These are phyloP conservation scores for Russula virescens DNA, from an alignment of 768 basidiomycete species.

Conservation along the genomic window DNA sequence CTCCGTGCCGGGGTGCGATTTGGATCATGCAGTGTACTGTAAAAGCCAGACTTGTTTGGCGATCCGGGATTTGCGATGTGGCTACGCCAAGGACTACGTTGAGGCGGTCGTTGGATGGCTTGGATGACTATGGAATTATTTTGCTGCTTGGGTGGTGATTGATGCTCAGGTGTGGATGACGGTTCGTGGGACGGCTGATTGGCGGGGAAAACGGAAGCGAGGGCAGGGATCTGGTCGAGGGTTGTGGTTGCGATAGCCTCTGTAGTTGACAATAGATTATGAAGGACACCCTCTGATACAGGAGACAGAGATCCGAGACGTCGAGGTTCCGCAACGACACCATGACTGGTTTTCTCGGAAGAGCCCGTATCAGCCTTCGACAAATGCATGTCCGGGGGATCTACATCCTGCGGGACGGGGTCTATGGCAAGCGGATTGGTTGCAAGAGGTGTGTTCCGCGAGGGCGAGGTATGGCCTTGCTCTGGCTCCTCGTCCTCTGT, in stretches of 20 bases:
- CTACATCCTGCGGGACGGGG: neutral
- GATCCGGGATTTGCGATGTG: slow-evolving; percentile 12
- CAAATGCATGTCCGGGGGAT: neutral
- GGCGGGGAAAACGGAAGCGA: neutral
- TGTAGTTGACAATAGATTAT: slow-evolving; percentile 7
- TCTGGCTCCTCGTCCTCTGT: neutral
- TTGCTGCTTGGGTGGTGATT: slow-evolving; percentile 3
- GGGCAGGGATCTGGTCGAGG: slow-evolving; percentile 4
- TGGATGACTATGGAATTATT: neutral
- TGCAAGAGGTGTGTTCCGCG: neutral
- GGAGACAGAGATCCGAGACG: slow-evolving; percentile 54
- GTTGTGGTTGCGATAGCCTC: neutral
- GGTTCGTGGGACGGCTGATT: neutral
- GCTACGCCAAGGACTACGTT: slow-evolving; percentile 22
- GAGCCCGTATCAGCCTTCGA: neutral
- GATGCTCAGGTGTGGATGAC: slow-evolving; percentile 16
- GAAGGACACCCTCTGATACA: slow-evolving; percentile 41
- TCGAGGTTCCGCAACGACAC: neutral
- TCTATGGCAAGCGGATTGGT: neutral
- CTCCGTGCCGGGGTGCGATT: slow-evolving; percentile 23
- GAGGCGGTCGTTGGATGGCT: slow-evolving; percentile 20
- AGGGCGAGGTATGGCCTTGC: neutral
- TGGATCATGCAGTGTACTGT: slow-evolving; percentile 12
- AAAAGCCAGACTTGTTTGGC: slow-evolving; percentile 13
- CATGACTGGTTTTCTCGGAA: neutral